A percentile compares a stretch with the other conserved stretches of the same genome.
Evolutionary conservation across 2,329 filamentous ascomycete genomes (phyloP).

Genomic region (Aspergillus fumigatus): DNA sequence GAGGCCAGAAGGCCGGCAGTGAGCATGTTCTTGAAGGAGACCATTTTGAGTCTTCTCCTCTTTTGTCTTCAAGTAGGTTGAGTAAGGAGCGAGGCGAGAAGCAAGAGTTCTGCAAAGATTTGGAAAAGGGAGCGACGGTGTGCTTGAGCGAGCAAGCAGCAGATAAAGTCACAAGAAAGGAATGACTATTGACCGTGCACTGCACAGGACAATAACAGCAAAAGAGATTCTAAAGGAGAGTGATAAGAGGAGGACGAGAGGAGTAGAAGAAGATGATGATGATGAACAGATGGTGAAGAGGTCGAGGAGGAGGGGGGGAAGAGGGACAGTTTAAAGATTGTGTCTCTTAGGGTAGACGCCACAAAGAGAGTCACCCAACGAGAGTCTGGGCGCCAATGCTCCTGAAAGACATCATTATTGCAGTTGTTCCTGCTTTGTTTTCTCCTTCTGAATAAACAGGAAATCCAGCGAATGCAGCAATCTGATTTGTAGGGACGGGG

Average conservation of each 20-base stretch:
- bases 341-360: background rate
- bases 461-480: background rate
- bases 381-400: background rate
- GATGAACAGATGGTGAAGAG: background rate
- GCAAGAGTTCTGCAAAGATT: conserved; percentile 17
- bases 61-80: conserved; percentile 16
- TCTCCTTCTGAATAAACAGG: background rate
- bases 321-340: background rate
- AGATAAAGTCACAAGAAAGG: conserved; percentile 11
- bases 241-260: conserved; percentile 3
- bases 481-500: background rate
- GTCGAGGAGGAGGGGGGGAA: background rate
- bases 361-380: background rate
- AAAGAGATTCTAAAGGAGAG: conserved; percentile 5
- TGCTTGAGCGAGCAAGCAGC: conserved; percentile 1
- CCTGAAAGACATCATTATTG: background rate
- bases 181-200: conserved; percentile 29
- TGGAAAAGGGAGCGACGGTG: background rate
- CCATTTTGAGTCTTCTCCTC: conserved; percentile 28
- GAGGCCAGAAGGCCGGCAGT: conserved; percentile 32
- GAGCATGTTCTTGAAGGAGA: conserved; percentile 33
- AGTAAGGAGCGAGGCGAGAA: conserved; percentile 14
- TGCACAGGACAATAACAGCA: conserved; percentile 25
- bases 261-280: background rate
- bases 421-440: background rate